These are phyloP conservation scores for Dipteronia dyeriana DNA, from an alignment of 345 rosid genomes.

Conservation along the genomic window DNA sequence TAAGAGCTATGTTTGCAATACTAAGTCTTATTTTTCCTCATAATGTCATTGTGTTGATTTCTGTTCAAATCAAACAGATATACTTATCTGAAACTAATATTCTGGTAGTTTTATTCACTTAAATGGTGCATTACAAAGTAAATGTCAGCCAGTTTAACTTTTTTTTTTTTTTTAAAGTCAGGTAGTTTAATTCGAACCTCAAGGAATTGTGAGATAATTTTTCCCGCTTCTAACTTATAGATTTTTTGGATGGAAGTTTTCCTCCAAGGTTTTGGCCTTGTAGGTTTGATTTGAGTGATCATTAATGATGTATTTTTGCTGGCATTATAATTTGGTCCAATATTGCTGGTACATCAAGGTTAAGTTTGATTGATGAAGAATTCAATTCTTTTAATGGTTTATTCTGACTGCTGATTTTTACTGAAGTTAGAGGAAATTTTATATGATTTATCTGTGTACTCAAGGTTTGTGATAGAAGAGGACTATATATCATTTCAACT, in stretches of 20 bases:
- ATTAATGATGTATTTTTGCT: neutral
- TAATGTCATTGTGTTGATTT: too few species aligned
- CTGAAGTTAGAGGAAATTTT: neutral
- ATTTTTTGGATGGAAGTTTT: neutral
- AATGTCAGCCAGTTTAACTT: neutral
- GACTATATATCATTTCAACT: neutral
- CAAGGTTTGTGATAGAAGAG: neutral
- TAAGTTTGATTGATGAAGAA: neutral
- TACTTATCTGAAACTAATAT: neutral
- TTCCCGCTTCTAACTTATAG: neutral
- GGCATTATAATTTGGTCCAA: neutral
- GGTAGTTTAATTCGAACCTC: neutral
- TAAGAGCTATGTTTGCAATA: neutral
- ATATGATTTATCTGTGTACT: neutral
- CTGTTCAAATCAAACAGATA: neutral
- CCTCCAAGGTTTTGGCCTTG: neutral
- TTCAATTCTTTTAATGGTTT: neutral
- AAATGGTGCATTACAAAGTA: neutral
- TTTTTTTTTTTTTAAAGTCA: neutral
- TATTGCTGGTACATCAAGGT: neutral
- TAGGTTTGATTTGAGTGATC: slow-evolving; percentile 9
- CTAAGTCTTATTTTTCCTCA: neutral
- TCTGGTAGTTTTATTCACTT: neutral
- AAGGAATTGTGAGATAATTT: neutral
- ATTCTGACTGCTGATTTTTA: slow-evolving; percentile 1